Conservation (phyloP, 2,329 filamentous ascomycete genomes). For the Blastomyces gilchristii region DNA sequence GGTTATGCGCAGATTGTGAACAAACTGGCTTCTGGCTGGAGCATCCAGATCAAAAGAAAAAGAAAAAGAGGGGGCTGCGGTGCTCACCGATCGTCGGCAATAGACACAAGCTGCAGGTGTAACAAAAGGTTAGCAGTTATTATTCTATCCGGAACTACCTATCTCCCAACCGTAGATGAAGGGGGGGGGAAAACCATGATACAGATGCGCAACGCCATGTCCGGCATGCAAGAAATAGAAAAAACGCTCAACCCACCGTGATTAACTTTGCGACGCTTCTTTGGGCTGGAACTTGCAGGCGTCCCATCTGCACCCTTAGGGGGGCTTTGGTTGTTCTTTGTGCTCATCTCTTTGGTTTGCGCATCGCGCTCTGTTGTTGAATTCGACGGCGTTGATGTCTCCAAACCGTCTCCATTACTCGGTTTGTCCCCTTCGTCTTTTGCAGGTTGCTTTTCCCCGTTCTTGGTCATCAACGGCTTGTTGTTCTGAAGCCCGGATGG, state of each 20-base stretch:
- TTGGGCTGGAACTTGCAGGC: conserved; percentile 47
- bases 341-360: conserved; percentile 23
- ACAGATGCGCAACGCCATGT: background rate
- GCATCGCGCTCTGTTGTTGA: conserved; percentile 15
- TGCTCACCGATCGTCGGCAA: conserved; percentile 79
- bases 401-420: conserved; percentile 23
- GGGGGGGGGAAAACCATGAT: background rate
- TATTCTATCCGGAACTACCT: background rate
- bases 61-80: background rate
- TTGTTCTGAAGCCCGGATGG: background rate
- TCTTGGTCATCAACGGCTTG: conserved; percentile 14
- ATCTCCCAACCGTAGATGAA: background rate
- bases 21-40: conserved; percentile 2
- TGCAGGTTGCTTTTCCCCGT: conserved; percentile 12
- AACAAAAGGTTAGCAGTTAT: conserved; percentile 27
- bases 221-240: background rate
- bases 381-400: conserved; percentile 17
- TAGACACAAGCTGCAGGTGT: conserved; percentile 68
- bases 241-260: conserved; percentile 54
- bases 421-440: conserved; percentile 13
- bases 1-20: conserved; percentile 18
- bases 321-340: conserved; percentile 22
- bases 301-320: conserved; percentile 21
- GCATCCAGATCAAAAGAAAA: background rate
- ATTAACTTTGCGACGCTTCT: conserved; percentile 82